These are phyloP conservation scores for Hyparrhenia diplandra DNA, from an alignment of 176 grass and related monocot genomes.

Conservation along the genomic window DNA sequence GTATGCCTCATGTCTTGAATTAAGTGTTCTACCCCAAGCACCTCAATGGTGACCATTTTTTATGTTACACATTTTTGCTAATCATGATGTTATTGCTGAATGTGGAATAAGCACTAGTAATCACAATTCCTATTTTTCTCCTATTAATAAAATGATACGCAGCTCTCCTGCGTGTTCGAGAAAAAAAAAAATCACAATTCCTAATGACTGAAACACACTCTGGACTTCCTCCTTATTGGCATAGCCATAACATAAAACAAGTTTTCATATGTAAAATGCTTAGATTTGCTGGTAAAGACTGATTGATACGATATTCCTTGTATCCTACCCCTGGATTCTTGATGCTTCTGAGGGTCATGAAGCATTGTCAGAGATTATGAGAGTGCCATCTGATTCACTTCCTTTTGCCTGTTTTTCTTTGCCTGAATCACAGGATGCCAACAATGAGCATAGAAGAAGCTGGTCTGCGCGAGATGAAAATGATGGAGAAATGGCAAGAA, in stretches of 20 bases:
- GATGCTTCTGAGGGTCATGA: neutral
- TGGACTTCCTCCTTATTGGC: neutral
- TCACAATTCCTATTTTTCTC: neutral
- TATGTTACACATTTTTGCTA: neutral
- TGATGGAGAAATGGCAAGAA: no score
- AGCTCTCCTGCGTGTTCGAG: no score
- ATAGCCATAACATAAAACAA: neutral
- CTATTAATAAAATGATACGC: no score
- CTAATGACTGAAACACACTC: neutral
- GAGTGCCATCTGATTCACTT: no score
- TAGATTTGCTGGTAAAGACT: neutral
- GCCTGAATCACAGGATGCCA: no score
- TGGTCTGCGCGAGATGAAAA: no score
- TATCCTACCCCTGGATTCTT: neutral
- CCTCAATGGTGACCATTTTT: neutral
- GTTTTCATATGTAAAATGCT: neutral
- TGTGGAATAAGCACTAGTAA: neutral
- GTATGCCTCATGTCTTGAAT: conserved; percentile 22
- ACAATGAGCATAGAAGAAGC: no score
- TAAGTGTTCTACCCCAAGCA: neutral
- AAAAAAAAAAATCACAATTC: neutral
- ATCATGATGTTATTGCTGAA: neutral
- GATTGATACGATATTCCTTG: neutral
- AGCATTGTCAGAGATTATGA: neutral
- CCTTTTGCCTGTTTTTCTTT: neutral